Base-by-base conservation (phyloP, 352 stramenopile genomes). In the Globisporangium iwayamae region DNA sequence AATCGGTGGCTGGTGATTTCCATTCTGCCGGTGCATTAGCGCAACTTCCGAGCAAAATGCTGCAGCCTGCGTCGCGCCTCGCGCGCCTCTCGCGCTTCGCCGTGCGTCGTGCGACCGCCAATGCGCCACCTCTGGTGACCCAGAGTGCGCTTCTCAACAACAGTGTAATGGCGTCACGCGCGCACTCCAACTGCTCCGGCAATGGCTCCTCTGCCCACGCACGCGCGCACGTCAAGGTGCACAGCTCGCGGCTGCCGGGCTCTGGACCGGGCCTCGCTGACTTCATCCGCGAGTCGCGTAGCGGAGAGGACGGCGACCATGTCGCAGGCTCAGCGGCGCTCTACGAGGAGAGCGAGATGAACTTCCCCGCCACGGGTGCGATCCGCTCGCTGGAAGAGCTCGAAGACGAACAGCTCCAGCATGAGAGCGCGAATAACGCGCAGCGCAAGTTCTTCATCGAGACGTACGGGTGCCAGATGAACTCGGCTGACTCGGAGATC, bases 391-490 rank as follows among this genome's bases (percentile, higher is more conserved):
- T 92, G 11, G 72, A 93, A 32, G 78, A 91, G 28, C 67, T 82
- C 47, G 78, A 87, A 36, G 63, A 76, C 9, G 54, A 70, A n/a
- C 51, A 56, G 28, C 13, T 41, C 16, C 53, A 38, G 18, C 57
- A 51, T 22, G 48, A 43, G 22, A 34, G 32, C 3, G 38, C 4
- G 32, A 36, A 34, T 10, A 41, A 41, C 36, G 36, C 36, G 53
- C 47, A 55, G 16, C 71, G 76, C 22, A 87, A 80, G 45, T 95
- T 95, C 67, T 91, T 81, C 71, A 93, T 95, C 48, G 87, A 95
- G 67, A 99, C 97, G 13, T 99, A 99, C 79, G 97, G 97, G 9
- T 99, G 97, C 85, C 97, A 99, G 85, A 99, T 99, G 97, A 99
- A 99, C 79, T 95, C 98, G 55, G 95, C 92, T 63, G 98, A 99